Conservation (phyloP, 768 basidiomycete species). For the Russula ochroleuca region DNA sequence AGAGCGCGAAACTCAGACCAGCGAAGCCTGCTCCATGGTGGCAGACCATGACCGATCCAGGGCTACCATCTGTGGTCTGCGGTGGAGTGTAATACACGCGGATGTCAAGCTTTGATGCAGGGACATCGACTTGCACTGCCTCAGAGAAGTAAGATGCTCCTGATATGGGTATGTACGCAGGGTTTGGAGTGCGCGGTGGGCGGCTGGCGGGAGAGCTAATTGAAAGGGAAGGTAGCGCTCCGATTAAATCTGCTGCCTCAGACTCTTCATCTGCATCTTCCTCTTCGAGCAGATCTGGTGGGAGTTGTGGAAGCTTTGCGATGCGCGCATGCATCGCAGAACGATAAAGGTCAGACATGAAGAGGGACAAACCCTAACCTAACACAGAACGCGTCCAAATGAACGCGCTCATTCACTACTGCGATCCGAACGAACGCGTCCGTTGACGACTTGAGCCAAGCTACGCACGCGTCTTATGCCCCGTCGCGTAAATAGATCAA, state of each 20-base stretch:
- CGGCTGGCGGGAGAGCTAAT: conserved; percentile 62
- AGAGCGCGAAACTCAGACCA: conserved; percentile 82
- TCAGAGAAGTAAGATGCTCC: conserved; percentile 71
- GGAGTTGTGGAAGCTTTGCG: conserved; percentile 61
- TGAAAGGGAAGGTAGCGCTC: conserved; percentile 55
- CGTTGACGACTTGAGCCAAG: neutral
- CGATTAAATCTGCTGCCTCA: conserved; percentile 56
- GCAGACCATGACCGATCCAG: conserved; percentile 73
- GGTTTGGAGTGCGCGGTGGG: conserved; percentile 43
- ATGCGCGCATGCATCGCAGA: conserved; percentile 74
- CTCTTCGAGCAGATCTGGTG: conserved; percentile 34
- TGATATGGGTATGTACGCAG: conserved; percentile 72
- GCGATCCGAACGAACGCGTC: neutral
- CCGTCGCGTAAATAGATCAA: conserved; percentile 61
- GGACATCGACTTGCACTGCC: conserved; percentile 72
- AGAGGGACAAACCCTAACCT: conserved; percentile 18
- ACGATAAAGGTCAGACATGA: conserved; percentile 70
- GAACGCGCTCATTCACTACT: conserved; percentile 1
- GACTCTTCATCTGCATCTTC: conserved; percentile 49
- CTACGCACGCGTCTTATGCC: neutral
- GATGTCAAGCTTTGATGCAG: conserved; percentile 56
- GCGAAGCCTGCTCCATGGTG: conserved; percentile 96
- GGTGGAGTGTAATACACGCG: conserved; percentile 85
- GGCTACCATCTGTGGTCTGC: conserved; percentile 40
- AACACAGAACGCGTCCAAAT: neutral